phyloP scores from a whole-genome alignment of 371 early-diverging fungal genomes.

The Saksenaea vasiformis region DNA sequence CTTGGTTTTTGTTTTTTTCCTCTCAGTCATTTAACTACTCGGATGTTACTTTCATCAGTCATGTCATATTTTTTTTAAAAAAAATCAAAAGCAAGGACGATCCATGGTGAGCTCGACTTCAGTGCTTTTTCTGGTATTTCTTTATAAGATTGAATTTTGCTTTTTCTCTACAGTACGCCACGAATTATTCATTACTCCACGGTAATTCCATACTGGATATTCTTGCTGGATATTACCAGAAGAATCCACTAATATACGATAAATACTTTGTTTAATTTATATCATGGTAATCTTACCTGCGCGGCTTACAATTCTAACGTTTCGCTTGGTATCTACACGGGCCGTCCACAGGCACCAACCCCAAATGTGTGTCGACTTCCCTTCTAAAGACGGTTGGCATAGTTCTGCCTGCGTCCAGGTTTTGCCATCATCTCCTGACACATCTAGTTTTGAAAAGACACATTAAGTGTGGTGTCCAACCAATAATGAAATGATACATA shows the following conservation, averaged over 20 bases:
- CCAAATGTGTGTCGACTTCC: slow-evolving; percentile 51
- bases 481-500: slow-evolving; percentile 13
- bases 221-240: slow-evolving; percentile 81
- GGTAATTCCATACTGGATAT: slow-evolving; percentile 79
- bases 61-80: slow-evolving; percentile 3
- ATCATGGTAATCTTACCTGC: slow-evolving; percentile 53
- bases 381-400: slow-evolving; percentile 33
- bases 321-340: slow-evolving; percentile 30
- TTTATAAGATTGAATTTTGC: slow-evolving; percentile 1
- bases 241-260: slow-evolving; percentile 55
- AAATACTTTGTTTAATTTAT: neutral
- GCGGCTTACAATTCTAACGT: slow-evolving; percentile 59
- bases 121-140: neutral
- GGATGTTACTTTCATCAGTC: slow-evolving; percentile 5
- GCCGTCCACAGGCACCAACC: slow-evolving; percentile 82
- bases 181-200: slow-evolving; percentile 85
- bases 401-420: slow-evolving; percentile 73
- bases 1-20: slow-evolving; percentile 2
- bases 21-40: slow-evolving; percentile 2
- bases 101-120: neutral
- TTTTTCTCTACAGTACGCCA: slow-evolving; percentile 47
- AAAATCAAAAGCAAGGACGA: neutral
- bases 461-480: neutral
- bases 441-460: slow-evolving; percentile 44
- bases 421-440: slow-evolving; percentile 80